Percentiles rank a stretch among this genome's conserved stretches.
These are phyloP conservation scores for Beauveria sp. DNA, from an alignment of 2,329 filamentous ascomycete species.

Conservation along the genomic window DNA sequence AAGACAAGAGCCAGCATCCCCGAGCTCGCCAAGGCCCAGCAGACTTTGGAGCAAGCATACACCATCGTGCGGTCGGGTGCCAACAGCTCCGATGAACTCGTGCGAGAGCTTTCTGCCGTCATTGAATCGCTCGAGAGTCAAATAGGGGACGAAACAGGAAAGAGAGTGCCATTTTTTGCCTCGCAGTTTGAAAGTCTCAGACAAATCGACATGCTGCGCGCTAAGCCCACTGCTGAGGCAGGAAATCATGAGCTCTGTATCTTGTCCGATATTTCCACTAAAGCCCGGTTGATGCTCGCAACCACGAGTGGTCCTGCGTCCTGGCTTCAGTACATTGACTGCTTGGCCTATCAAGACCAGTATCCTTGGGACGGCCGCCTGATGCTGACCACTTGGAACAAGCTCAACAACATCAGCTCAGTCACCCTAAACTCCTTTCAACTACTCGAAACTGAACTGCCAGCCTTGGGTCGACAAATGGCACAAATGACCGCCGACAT, in stretches of 20 bases:
- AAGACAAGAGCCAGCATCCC: constrained; percentile 43
- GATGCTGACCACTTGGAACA: constrained; percentile 42
- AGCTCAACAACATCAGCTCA: constrained; percentile 41
- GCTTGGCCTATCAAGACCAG: constrained; percentile 32
- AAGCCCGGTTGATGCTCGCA: constrained; percentile 25
- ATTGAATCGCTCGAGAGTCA: constrained; percentile 43
- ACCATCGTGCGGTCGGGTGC: constrained; percentile 39
- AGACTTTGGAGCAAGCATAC: constrained; percentile 49
- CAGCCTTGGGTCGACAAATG: constrained; percentile 50
- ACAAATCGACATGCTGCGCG: constrained; percentile 41
- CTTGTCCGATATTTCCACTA: constrained; percentile 36
- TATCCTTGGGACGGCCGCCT: constrained; percentile 35
- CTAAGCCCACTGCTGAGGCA: neutral
- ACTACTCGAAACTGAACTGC: constrained; percentile 58
- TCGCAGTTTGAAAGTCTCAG: constrained; percentile 50
- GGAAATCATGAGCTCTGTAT: constrained; percentile 36
- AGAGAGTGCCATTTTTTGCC: constrained; percentile 42
- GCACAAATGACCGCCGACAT: constrained; percentile 42
- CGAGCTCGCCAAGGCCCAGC: constrained; percentile 46
- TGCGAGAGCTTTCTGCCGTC: constrained; percentile 42
- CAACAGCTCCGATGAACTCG: constrained; percentile 36
- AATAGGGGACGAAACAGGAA: constrained; percentile 33
- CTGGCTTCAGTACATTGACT: constrained; percentile 40
- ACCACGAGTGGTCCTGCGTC: constrained; percentile 28
- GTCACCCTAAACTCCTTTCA: constrained; percentile 54